Conservation (phyloP, 176 grass and related monocot species). For the Paspalum notatum region DNA sequence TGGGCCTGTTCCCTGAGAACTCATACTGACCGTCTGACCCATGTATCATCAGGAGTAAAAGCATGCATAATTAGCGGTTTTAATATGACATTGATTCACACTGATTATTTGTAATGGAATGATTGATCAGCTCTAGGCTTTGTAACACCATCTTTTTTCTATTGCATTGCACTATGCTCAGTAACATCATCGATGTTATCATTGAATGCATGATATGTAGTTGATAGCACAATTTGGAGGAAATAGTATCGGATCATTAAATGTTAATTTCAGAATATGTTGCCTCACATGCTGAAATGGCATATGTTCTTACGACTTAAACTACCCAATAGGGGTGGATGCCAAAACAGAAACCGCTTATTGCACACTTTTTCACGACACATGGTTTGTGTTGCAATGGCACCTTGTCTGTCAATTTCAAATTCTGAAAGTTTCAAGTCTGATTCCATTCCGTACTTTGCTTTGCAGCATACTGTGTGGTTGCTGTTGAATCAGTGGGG, state of each 20-base stretch:
- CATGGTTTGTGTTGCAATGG: neutral
- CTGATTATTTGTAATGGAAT: neutral
- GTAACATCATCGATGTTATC: slow-evolving; percentile 7
- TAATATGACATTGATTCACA: neutral
- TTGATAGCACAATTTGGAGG: neutral
- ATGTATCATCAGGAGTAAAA: neutral
- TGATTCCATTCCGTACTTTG: neutral
- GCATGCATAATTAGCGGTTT: neutral
- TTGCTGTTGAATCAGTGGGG: slow-evolving; percentile 85
- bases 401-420: neutral
- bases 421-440: neutral
- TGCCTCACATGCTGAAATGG: neutral
- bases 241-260: neutral
- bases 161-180: neutral
- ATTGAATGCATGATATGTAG: neutral
- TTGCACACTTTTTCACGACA: neutral
- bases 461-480: slow-evolving; percentile 86
- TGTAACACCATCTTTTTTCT: neutral
- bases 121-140: neutral
- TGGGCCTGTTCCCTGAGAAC: neutral
- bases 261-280: neutral
- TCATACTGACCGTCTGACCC: neutral
- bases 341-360: neutral
- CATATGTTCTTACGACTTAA: neutral
- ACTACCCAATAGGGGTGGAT: neutral